phyloP scores from a whole-genome alignment of 192 early-diverging fungal species.

The Podila horticola region DNA sequence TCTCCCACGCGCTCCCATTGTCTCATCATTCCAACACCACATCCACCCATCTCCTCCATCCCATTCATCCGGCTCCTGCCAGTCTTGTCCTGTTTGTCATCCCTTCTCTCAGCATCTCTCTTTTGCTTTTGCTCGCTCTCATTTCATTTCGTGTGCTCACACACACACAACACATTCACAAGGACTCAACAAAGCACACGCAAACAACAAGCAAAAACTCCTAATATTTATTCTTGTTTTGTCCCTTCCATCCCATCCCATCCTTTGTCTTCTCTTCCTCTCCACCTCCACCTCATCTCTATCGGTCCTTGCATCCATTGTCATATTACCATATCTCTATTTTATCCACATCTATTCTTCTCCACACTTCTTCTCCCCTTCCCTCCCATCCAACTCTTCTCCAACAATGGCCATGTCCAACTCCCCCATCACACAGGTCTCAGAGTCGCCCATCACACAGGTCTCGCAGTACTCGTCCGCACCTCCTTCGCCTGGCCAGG shows the following conservation, averaged over 20 bases:
- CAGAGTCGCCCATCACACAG: slow-evolving; percentile 65
- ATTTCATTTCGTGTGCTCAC: no score
- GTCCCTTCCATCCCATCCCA: not conserved
- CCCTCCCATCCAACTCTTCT: not conserved
- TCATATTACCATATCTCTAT: not conserved
- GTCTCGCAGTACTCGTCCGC: slow-evolving; percentile 52
- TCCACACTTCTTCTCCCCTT: not conserved
- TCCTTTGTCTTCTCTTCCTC: not conserved
- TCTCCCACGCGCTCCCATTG: no score
- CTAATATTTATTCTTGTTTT: not conserved
- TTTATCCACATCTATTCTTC: not conserved
- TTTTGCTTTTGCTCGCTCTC: no score
- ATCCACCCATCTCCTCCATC: no score
- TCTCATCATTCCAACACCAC: no score
- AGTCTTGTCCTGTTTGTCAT: no score
- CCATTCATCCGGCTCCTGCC: no score
- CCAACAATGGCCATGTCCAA: slow-evolving; percentile 28
- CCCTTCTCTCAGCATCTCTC: no score
- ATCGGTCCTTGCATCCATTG: not conserved
- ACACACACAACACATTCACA: no score
- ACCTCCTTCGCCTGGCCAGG: slow-evolving; percentile 37
- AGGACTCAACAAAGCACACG: no score
- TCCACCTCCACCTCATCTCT: not conserved
- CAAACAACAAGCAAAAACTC: no score
- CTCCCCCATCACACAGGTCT: slow-evolving; percentile 47